Base-by-base conservation (phyloP, 805 yeast species). In the Blastobotrys muscicola region DNA sequence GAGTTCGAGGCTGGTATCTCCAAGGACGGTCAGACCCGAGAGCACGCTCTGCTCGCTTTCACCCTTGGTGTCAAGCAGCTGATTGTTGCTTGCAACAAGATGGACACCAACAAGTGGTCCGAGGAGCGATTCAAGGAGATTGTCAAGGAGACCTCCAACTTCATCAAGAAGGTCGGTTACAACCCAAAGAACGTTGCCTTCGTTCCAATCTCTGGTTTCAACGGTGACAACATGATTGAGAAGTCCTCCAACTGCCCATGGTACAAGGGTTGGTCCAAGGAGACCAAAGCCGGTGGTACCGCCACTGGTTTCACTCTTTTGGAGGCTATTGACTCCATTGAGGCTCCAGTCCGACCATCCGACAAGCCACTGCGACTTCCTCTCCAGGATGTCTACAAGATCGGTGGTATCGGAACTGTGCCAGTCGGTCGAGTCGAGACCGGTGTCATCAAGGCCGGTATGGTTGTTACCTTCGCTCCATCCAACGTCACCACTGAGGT, bases 1-100 rank as follows among this genome's bases (percentile, higher is more conserved):
- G 94, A 85, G 71, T 85, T 84, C 78, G 94, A 84, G 76, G 89
- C 94, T 62, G 94, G 94, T 74, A 85, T 85, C 76, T 82, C 92
- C 65, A 76, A 83, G 78, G 94, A 84, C 63, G 94, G 94, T 68
- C 94, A 84, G 75, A 85, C 94, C 70, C 84, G 90, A 76, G 43
- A 41, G 38, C 94, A 83, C 78, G 94, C 95, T 66, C 75, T 84
- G 57, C 76, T 84, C 65, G 90, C 94, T 64, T 80, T 69, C 82
- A 83, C 94, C 67, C 76, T 85, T 62, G 94, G 94, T 75, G 92
- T 84, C 56, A 77, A 70, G 58, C 90, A 82, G 71, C 75, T 84
- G 68, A 81, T 84, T 65, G 89, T 84, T 71, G 94, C 92, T 61
- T 77, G 83, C 73, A 84, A 84, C 87, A 84, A 84, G 85, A 85